Conservation (phyloP, 305 asterid species). For the Fraxinus sp. region DNA sequence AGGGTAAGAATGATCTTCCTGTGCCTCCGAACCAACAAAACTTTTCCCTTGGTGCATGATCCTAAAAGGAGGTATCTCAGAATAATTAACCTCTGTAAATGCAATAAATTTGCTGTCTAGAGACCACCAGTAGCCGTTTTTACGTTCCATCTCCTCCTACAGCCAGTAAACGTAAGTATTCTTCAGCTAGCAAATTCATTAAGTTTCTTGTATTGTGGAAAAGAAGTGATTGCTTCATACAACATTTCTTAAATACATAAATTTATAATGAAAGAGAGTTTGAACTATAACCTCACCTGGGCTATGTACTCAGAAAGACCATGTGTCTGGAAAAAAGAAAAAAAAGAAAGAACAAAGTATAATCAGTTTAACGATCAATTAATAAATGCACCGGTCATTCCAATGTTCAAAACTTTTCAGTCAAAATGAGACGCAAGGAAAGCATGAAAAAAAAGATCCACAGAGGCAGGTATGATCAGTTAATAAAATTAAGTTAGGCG, state of each 20-base stretch:
- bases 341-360: constrained; percentile 21
- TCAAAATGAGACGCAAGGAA: neutral
- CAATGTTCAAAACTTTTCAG: neutral
- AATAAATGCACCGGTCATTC: constrained; percentile 1
- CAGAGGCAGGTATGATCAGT: neutral
- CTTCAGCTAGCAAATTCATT: constrained; percentile 21
- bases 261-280: neutral
- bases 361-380: constrained; percentile 24
- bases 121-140: constrained; percentile 97
- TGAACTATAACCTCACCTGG: constrained; percentile 54
- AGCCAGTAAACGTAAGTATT: constrained; percentile 21
- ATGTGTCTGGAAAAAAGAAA: constrained; percentile 62
- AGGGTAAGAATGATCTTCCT: constrained; percentile 95
- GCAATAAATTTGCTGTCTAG: constrained; percentile 81
- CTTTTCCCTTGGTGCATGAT: constrained; percentile 94
- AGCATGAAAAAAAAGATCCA: neutral
- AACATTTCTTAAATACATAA: constrained; percentile 7
- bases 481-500: neutral
- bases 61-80: constrained; percentile 72
- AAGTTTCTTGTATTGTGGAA: neutral
- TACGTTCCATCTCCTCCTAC: constrained; percentile 97
- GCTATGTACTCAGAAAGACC: constrained; percentile 95
- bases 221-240: neutral
- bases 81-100: constrained; percentile 75
- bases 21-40: constrained; percentile 68